phyloP scores from a whole-genome alignment of 1,284 basidiomycete species.

The Cystobasidium pallidum region DNA sequence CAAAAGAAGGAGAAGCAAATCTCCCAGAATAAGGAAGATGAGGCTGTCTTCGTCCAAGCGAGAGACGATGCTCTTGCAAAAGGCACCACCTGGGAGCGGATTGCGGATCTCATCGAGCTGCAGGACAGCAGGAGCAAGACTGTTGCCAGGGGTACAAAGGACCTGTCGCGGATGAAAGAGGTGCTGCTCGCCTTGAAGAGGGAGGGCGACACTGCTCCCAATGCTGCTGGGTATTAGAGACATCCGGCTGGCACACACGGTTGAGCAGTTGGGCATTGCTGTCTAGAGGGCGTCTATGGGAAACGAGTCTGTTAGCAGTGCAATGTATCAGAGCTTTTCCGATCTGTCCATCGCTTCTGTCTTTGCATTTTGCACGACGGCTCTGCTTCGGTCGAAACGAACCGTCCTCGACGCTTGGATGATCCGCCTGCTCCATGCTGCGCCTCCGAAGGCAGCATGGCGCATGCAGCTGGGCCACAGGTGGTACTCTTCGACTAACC shows the following conservation, averaged over 20 bases:
- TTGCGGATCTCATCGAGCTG: constrained; percentile 81
- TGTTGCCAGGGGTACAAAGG: constrained; percentile 85
- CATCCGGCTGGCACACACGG: background rate
- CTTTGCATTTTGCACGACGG: background rate
- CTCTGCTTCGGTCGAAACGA: too few relatives aligned
- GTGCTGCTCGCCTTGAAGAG: constrained; percentile 80
- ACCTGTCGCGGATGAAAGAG: constrained; percentile 88
- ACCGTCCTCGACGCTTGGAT: constrained; percentile 2
- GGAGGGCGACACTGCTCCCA: constrained; percentile 86
- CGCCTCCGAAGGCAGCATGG: constrained; percentile 14
- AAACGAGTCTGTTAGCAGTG: background rate
- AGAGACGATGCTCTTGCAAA: constrained; percentile 77
- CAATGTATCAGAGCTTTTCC: constrained; percentile 4
- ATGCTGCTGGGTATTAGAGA: constrained; percentile 79
- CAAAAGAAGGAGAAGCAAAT: constrained; percentile 90
- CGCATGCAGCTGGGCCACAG: background rate
- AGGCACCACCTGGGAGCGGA: constrained; percentile 95
- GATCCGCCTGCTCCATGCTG: constrained; percentile 28
- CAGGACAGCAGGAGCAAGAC: constrained; percentile 97
- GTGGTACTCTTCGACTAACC: background rate
- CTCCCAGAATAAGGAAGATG: constrained; percentile 94
- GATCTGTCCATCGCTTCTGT: background rate
- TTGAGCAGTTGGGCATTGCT: background rate
- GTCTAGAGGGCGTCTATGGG: background rate
- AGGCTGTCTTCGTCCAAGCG: constrained; percentile 75